These are phyloP conservation scores for Cyberlindnera lachancei DNA, from an alignment of 805 yeast genomes.

Conservation along the genomic window DNA sequence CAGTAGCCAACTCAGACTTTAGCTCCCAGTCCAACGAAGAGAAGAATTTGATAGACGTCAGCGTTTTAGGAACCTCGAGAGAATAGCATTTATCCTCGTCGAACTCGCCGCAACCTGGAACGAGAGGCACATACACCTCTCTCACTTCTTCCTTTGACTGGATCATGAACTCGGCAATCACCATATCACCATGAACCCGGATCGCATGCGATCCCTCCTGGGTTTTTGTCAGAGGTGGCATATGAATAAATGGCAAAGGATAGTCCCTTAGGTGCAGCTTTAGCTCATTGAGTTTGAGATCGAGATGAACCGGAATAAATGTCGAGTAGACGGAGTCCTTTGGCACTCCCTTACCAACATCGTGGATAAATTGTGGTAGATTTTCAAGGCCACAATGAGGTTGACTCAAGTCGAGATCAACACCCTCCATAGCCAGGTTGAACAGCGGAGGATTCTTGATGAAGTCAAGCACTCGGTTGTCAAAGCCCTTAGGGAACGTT, in stretches of 20 bases:
- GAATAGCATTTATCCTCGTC: conserved; percentile 40
- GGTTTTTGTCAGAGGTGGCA: conserved; percentile 44
- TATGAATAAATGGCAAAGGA: conserved; percentile 73
- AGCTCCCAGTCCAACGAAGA: conserved; percentile 52
- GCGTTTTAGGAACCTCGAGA: conserved; percentile 63
- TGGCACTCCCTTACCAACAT: conserved; percentile 82
- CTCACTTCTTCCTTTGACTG: conserved; percentile 46
- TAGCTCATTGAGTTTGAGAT: conserved; percentile 50
- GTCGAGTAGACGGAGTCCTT: conserved; percentile 58
- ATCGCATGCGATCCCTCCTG: conserved; percentile 25
- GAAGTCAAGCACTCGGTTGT: conserved; percentile 40
- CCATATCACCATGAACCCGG: conserved; percentile 52
- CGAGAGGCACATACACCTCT: conserved; percentile 53
- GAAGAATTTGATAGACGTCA: conserved; percentile 67
- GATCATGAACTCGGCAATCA: conserved; percentile 60
- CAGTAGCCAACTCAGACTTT: conserved; percentile 48
- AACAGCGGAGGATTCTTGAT: conserved; percentile 45
- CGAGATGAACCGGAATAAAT: conserved; percentile 54
- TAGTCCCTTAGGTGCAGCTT: conserved; percentile 75
- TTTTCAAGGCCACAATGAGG: conserved; percentile 46
- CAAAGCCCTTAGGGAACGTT: conserved; percentile 31
- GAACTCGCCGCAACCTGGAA: conserved; percentile 34
- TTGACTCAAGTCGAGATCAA: conserved; percentile 39
- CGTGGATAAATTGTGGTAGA: conserved; percentile 54
- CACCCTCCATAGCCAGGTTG: conserved; percentile 39